Conservation (phyloP, 208 protist genomes). For the Herpetomonas tarakana region DNA sequence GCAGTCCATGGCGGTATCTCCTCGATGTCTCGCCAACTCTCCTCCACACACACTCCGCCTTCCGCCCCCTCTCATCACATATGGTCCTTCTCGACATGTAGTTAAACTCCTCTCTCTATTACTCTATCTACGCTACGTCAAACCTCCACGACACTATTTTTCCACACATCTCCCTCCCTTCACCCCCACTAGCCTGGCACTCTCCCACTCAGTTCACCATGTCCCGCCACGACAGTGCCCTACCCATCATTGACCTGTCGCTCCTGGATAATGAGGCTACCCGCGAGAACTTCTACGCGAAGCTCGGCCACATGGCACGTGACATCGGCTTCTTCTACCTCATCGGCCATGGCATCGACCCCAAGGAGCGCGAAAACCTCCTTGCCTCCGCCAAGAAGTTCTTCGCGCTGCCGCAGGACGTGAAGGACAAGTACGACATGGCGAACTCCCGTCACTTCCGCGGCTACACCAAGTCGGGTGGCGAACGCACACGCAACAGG, state of each 20-base stretch:
- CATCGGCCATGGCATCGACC: constrained; percentile 13
- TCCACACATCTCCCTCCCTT: not conserved
- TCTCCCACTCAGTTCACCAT: not conserved
- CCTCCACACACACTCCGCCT: not conserved
- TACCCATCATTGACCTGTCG: constrained; percentile 16
- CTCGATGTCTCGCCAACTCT: not conserved
- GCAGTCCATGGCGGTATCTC: no score
- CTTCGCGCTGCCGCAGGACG: constrained; percentile 16
- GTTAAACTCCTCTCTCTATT: no score
- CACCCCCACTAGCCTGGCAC: not conserved
- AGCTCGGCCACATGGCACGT: constrained; percentile 13
- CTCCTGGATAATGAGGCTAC: constrained; percentile 14
- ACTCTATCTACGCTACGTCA: no score
- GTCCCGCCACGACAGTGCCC: not conserved
- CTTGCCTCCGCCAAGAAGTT: constrained; percentile 8
- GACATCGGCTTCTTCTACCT: constrained; percentile 23
- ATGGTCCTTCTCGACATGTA: no score
- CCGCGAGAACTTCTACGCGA: constrained; percentile 8
- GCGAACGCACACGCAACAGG: constrained; percentile 15
- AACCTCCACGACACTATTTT: not conserved
- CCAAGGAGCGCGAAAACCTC: constrained; percentile 7
- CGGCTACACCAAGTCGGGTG: constrained; percentile 12
- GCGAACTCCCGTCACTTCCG: constrained; percentile 17
- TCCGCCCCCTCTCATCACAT: not conserved
- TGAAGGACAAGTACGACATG: constrained; percentile 15